phyloP scores from a whole-genome alignment of 441 rosid genomes.

The Manihot esculenta region DNA sequence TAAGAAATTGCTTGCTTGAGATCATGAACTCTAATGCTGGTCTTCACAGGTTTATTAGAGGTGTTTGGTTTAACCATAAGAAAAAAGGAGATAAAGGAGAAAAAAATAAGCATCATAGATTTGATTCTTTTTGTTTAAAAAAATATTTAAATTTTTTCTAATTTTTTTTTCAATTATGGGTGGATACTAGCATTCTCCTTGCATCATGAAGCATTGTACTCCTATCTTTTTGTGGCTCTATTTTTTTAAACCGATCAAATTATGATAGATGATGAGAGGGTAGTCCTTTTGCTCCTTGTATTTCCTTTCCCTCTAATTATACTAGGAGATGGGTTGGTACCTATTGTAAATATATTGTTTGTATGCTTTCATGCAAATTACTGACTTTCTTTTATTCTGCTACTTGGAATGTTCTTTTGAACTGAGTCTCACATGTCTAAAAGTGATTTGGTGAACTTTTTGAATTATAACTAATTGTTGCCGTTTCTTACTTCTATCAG shows the following conservation, averaged over 20 bases:
- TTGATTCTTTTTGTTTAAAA: background rate
- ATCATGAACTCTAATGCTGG: too few relatives aligned
- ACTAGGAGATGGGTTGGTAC: background rate
- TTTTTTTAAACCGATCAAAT: conserved; percentile 28
- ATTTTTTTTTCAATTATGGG: background rate
- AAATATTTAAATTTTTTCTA: background rate
- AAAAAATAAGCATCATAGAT: conserved; percentile 15
- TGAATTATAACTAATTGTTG: background rate
- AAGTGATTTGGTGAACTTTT: background rate
- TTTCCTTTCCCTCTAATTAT: conserved; percentile 21
- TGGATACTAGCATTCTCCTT: conserved; percentile 33
- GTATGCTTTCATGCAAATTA: background rate
- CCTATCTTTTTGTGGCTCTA: conserved; percentile 22
- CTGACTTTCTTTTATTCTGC: background rate
- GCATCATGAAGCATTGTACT: conserved; percentile 38
- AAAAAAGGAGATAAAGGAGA: too few relatives aligned
- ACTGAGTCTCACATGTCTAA: background rate
- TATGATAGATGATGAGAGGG: conserved; percentile 27
- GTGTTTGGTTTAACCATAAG: background rate
- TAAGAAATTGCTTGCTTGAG: too few relatives aligned
- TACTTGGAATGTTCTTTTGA: background rate
- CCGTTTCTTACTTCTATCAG: background rate
- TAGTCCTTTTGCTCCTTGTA: conserved; percentile 18
- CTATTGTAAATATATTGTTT: conserved; percentile 17
- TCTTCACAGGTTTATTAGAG: conserved; percentile 19